Conservation (phyloP, 768 basidiomycete genomes). For the Mycena metata region DNA sequence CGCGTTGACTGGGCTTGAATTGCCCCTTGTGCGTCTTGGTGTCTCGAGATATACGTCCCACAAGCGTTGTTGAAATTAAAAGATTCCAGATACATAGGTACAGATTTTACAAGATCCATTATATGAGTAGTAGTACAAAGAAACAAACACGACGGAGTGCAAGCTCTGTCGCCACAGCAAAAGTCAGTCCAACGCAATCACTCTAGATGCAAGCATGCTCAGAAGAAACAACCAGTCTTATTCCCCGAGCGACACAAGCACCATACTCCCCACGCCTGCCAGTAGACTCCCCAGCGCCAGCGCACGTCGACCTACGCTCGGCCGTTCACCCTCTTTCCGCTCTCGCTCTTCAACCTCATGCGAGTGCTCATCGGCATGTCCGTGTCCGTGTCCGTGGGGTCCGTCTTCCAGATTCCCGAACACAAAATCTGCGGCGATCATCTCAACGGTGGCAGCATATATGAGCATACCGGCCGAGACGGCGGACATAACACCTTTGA, state of each 20-base stretch:
- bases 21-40: no score
- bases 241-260: slow-evolving; percentile 66
- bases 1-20: slow-evolving; percentile 47
- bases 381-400: slow-evolving; percentile 43
- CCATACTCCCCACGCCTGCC: slow-evolving; percentile 75
- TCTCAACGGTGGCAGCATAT: slow-evolving; percentile 87
- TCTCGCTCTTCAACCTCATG: slow-evolving; percentile 31
- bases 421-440: slow-evolving; percentile 89
- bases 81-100: slow-evolving; percentile 24
- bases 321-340: slow-evolving; percentile 32
- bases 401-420: slow-evolving; percentile 65
- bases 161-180: slow-evolving; percentile 24
- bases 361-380: slow-evolving; percentile 35
- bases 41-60: neutral
- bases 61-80: slow-evolving; percentile 14
- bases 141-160: neutral
- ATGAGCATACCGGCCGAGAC: slow-evolving; percentile 88
- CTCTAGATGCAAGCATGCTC: neutral
- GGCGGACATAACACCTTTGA: slow-evolving; percentile 84
- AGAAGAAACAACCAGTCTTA: slow-evolving; percentile 24
- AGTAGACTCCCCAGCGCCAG: slow-evolving; percentile 73
- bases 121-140: slow-evolving; percentile 25
- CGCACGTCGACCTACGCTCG: slow-evolving; percentile 55
- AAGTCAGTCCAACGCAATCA: neutral
- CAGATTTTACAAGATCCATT: slow-evolving; percentile 30